These are phyloP conservation scores for Ramularia endophylla DNA, from an alignment of 2,329 filamentous ascomycete species.

Conservation along the genomic window DNA sequence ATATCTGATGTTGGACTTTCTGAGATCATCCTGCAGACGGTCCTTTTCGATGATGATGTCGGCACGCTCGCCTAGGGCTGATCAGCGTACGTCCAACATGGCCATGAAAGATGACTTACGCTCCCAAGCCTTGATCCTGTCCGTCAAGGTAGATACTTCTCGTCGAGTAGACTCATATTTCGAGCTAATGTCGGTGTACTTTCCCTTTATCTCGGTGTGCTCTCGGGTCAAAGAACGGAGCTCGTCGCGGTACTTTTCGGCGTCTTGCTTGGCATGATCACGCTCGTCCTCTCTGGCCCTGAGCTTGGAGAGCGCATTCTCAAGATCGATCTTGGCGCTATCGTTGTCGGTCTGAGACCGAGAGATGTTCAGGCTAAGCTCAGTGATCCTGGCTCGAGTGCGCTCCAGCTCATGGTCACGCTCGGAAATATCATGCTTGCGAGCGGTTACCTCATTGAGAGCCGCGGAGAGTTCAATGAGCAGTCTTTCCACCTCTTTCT, in stretches of 20 bases:
- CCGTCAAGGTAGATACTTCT: conserved; percentile 21
- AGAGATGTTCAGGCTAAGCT: conserved; percentile 19
- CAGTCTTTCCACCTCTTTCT: conserved; percentile 29
- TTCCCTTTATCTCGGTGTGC: conserved; percentile 23
- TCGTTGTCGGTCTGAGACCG: conserved; percentile 24
- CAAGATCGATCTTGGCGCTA: conserved; percentile 21
- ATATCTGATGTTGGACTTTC: conserved; percentile 18
- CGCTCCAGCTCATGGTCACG: conserved; percentile 27
- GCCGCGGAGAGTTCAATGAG: conserved; percentile 25
- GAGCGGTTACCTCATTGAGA: conserved; percentile 18
- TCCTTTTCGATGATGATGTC: conserved; percentile 25
- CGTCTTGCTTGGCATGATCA: conserved; percentile 22
- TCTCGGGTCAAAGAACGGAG: conserved; percentile 25
- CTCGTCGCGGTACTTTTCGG: conserved; percentile 24
- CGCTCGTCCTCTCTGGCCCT: conserved; percentile 22
- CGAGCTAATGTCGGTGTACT: conserved; percentile 20
- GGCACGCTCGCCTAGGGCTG: conserved; percentile 14
- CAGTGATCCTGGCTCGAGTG: conserved; percentile 11
- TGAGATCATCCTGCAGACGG: conserved; percentile 25
- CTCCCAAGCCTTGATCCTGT: conserved; percentile 24
- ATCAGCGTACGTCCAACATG: too few species aligned
- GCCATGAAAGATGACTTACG: neutral
- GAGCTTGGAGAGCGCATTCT: conserved; percentile 17
- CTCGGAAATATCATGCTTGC: conserved; percentile 25
- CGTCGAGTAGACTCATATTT: conserved; percentile 23